Conservation (phyloP, 768 basidiomycete genomes). For the Tricholoma furcatifolium region DNA sequence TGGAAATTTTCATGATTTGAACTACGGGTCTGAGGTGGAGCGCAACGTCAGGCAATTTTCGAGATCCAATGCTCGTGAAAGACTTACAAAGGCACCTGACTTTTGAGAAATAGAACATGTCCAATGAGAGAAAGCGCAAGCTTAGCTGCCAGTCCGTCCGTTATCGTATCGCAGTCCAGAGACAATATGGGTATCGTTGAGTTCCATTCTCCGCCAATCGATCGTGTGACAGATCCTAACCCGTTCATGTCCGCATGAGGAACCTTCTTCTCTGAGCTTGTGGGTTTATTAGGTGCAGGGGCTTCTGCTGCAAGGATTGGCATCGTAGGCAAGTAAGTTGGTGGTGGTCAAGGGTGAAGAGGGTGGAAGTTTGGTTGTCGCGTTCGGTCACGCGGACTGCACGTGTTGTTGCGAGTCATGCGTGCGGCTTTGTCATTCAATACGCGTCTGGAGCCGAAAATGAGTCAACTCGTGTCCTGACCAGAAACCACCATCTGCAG, state of each 20-base stretch:
- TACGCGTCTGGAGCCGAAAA: not conserved
- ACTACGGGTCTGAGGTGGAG: constrained; percentile 50
- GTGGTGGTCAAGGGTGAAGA: not conserved
- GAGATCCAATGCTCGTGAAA: no score
- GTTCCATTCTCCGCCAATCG: not conserved
- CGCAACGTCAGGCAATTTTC: not conserved
- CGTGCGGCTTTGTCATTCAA: not conserved
- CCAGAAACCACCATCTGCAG: not conserved
- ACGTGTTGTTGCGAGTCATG: not conserved
- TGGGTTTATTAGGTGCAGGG: not conserved
- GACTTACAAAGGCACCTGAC: constrained; percentile 76
- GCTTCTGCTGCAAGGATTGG: not conserved
- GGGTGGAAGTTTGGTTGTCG: not conserved
- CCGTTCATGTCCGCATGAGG: no score
- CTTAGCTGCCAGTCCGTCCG: constrained; percentile 59
- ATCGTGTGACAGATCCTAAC: not conserved
- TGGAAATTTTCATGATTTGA: constrained; percentile 60
- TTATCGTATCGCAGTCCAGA: constrained; percentile 52
- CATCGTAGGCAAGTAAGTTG: not conserved
- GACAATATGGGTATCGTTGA: constrained; percentile 30
- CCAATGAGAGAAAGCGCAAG: constrained; percentile 63
- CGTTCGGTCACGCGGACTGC: constrained; percentile 4
- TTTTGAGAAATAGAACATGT: constrained; percentile 76
- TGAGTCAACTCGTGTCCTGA: not conserved
- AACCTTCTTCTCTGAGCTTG: not conserved